Base-by-base conservation (phyloP, 2,329 filamentous ascomycete species). In the Ciborinia camelliae region DNA sequence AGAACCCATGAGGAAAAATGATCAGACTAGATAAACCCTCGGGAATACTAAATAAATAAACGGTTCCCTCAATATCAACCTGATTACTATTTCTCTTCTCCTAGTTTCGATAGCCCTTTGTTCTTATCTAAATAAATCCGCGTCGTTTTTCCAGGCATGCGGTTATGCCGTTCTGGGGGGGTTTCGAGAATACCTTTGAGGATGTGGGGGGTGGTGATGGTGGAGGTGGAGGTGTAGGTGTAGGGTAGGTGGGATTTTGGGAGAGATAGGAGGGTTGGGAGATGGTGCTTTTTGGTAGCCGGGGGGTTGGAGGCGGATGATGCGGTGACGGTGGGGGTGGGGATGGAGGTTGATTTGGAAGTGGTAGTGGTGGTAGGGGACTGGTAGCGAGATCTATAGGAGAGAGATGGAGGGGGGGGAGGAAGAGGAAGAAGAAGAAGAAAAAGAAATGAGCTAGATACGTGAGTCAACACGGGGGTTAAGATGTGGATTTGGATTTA, bases 181-280 rank as follows among this genome's bases (percentile, higher is more conserved):
- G 63, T 68, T 37, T 72, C 69, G 28, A 71, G 60, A 15, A 69
- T 70, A 57, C 71, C 71, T 55, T 70, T 66, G 15, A 72, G 65
- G 12, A 71, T 50, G 61, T 69, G 68, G 1, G 67, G 63, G 28
- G 70, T 54, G 5, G n/a, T 18, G 45, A 72, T 70, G 1, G 57
- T 47, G 41, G n/a, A n/a, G n/a, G n/a, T n/a, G n/a, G n/a, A n/a
- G n/a, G n/a, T n/a, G n/a, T n/a, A n/a, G n/a, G n/a, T n/a, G n/a
- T n/a, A n/a, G n/a, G n/a, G n/a, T n/a, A n/a, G n/a, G n/a, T n/a
- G n/a, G n/a, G n/a, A n/a, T n/a, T n/a, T n/a, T 72, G 69, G 9
- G 51, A 30, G 14, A 70, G 54, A 14, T 66, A 67, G 18, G 26
- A 71, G 32, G 6, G 48, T 47, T 15, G n/a, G 26, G 2, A 64